These are phyloP conservation scores for Jaenimonas drosophilae DNA, from an alignment of 208 protist species.

Conservation along the genomic window DNA sequence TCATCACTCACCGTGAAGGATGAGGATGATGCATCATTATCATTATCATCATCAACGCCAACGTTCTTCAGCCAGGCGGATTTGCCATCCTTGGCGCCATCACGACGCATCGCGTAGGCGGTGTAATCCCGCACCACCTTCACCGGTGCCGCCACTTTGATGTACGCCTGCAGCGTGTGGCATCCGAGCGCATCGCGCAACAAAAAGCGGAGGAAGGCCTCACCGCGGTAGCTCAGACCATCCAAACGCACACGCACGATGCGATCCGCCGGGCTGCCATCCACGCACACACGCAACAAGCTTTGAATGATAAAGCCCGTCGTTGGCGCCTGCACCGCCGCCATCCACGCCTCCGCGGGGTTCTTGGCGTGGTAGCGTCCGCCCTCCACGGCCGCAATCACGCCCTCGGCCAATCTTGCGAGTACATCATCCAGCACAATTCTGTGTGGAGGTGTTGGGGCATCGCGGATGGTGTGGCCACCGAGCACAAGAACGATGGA, in stretches of 20 bases:
- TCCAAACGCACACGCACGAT: constrained; percentile 49
- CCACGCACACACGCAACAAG: constrained; percentile 58
- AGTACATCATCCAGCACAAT: constrained; percentile 36
- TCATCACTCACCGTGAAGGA: too few species aligned
- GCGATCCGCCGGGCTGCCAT: constrained; percentile 23
- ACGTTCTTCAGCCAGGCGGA: too few species aligned
- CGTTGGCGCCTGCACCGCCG: constrained; percentile 43
- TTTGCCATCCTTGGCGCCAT: too few species aligned
- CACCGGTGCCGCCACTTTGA: constrained; percentile 35
- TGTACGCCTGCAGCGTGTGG: constrained; percentile 81
- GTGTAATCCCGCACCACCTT: constrained; percentile 27
- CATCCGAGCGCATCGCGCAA: constrained; percentile 59
- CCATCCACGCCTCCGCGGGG: constrained; percentile 52
- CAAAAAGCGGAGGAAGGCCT: constrained; percentile 42
- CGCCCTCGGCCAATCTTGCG: constrained; percentile 20
- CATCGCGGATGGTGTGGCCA: constrained; percentile 55
- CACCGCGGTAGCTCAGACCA: constrained; percentile 23
- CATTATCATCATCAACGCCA: too few species aligned
- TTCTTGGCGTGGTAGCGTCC: constrained; percentile 23
- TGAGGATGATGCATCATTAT: too few species aligned
- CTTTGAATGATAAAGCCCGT: constrained; percentile 80
- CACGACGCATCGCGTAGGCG: constrained; percentile 1
- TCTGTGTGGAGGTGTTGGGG: constrained; percentile 24
- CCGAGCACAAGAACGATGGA: constrained; percentile 75
- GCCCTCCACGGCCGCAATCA: constrained; percentile 43